Evolutionary conservation across 371 early-diverging fungal genomes (phyloP).

Genomic region (Mucor plumbeus): DNA sequence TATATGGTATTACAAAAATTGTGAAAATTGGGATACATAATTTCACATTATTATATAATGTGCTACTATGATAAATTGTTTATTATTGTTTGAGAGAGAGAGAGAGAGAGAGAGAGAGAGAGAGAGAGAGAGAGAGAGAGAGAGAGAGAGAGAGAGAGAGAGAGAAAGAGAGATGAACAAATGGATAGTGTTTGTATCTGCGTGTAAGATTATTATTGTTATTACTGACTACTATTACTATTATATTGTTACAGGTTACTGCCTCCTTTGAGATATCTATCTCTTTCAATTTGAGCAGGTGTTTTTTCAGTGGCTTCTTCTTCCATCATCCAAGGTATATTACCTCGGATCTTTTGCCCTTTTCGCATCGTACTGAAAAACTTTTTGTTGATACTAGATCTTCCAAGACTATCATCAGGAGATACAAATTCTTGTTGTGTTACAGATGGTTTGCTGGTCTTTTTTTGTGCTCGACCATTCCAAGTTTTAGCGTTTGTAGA

Average conservation of each 20-base stretch:
- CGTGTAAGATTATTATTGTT: neutral
- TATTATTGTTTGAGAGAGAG: no score
- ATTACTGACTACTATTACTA: neutral
- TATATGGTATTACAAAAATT: neutral
- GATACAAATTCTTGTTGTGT: conserved; percentile 4
- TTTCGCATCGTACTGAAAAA: conserved; percentile 35
- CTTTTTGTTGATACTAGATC: conserved; percentile 7
- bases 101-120: no score
- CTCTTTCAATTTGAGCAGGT: conserved; percentile 41
- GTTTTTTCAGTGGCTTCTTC: conserved; percentile 16
- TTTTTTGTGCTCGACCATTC: conserved; percentile 23
- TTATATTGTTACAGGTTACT: conserved; percentile 1
- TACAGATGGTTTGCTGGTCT: conserved; percentile 5
- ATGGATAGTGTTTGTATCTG: neutral
- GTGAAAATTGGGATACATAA: neutral
- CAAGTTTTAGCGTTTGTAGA: conserved; percentile 25
- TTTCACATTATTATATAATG: neutral
- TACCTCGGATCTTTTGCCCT: conserved; percentile 24
- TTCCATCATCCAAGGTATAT: conserved; percentile 28
- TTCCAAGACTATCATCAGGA: neutral
- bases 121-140: no score
- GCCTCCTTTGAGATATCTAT: conserved; percentile 26
- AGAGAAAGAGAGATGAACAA: neutral
- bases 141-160: no score
- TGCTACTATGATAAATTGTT: conserved; percentile 10